phyloP scores from a whole-genome alignment of 2,329 filamentous ascomycete species.

The Neonectria faginata region DNA sequence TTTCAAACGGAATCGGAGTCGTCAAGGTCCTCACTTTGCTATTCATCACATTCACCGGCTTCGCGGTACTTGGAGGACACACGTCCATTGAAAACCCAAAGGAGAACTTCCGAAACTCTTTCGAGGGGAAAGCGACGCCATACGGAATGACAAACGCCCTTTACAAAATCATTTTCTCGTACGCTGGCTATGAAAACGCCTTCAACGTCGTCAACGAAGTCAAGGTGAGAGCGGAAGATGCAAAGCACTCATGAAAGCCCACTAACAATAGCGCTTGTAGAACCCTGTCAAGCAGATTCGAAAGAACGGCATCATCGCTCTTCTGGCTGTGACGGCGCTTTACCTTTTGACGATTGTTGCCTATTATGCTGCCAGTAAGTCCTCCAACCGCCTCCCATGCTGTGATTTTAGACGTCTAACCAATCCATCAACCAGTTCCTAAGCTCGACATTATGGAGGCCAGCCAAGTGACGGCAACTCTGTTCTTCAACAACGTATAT shows the following conservation, averaged over 20 bases:
- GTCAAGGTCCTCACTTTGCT: slow-evolving; percentile 71
- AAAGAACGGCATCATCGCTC: slow-evolving; percentile 60
- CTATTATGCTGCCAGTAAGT: slow-evolving; percentile 65
- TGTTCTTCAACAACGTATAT: slow-evolving; percentile 72
- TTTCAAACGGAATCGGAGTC: slow-evolving; percentile 66
- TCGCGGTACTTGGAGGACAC: slow-evolving; percentile 66
- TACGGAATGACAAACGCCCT: slow-evolving; percentile 58
- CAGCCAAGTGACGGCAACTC: slow-evolving; percentile 63
- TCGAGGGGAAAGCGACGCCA: slow-evolving; percentile 43
- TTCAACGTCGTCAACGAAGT: slow-evolving; percentile 71
- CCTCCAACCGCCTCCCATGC: neutral
- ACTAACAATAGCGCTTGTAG: slow-evolving; percentile 53
- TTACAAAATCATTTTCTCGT: slow-evolving; percentile 69
- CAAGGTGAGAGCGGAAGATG: slow-evolving; percentile 28
- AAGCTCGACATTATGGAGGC: slow-evolving; percentile 64
- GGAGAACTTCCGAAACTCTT: slow-evolving; percentile 51
- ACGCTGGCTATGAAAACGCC: slow-evolving; percentile 67
- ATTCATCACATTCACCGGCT: slow-evolving; percentile 69
- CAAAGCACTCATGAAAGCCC: too few species aligned
- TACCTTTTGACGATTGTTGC: slow-evolving; percentile 70
- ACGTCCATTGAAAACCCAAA: slow-evolving; percentile 48
- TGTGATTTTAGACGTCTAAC: neutral
- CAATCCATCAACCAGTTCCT: slow-evolving; percentile 50
- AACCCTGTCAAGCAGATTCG: slow-evolving; percentile 68
- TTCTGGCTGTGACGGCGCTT: slow-evolving; percentile 63